These are phyloP conservation scores for Chlamydomonas schloesseri DNA, from an alignment of 139 green algal species.

Conservation along the genomic window DNA sequence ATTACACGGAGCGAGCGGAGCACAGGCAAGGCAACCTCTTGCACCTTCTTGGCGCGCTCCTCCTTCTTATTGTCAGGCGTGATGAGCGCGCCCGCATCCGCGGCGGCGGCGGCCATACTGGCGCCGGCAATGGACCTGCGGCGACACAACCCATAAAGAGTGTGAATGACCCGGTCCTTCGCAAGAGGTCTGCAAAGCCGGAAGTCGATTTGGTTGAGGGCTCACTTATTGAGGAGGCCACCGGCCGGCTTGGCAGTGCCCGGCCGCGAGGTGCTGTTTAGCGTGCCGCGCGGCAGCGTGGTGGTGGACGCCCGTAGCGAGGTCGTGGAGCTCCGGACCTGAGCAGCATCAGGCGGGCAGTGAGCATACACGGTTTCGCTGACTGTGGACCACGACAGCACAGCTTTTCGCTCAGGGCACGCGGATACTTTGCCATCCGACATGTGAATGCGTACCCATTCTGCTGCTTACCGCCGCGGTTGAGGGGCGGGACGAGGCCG, in stretches of 20 bases:
- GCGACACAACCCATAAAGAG: neutral
- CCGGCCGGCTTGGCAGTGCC: neutral
- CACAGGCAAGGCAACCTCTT: no score
- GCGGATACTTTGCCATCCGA: no score
- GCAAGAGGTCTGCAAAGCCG: no score
- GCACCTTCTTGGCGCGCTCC: conserved; percentile 68
- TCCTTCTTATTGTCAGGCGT: conserved; percentile 75
- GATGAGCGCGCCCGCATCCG: conserved; percentile 57
- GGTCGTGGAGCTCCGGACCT: conserved; percentile 10
- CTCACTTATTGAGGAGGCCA: neutral
- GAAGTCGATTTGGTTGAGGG: no score
- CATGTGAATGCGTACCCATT: no score
- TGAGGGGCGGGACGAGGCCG: neutral
- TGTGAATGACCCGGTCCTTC: no score
- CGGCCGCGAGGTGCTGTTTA: neutral
- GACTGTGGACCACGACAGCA: no score
- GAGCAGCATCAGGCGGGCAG: neutral
- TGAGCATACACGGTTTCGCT: no score
- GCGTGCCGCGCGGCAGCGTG: neutral
- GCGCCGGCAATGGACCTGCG: conserved; percentile 14
- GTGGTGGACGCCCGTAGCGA: conserved; percentile 17
- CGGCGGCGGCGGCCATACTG: neutral
- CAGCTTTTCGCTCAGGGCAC: no score
- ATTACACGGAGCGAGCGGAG: neutral
- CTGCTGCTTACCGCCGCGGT: neutral